phyloP scores from a whole-genome alignment of 1,284 basidiomycete genomes.

The Uromyces viciae-fabae region DNA sequence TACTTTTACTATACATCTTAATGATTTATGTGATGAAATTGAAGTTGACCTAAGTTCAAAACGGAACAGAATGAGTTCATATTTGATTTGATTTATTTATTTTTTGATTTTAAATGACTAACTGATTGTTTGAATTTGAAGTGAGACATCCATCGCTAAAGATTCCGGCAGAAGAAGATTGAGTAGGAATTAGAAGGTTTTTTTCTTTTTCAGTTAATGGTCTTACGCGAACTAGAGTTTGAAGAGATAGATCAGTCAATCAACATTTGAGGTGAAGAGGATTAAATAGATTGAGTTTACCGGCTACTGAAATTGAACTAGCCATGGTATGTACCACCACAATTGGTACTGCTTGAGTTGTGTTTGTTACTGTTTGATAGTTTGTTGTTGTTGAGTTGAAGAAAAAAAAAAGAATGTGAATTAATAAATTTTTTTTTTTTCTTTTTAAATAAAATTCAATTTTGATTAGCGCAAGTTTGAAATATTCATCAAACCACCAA shows the following conservation, averaged over 20 bases:
- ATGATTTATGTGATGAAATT: constrained; percentile 22
- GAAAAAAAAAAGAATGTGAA: too few relatives aligned
- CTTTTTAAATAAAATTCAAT: too few relatives aligned
- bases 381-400: background rate
- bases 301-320: constrained; percentile 74
- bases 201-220: constrained; percentile 80
- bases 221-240: constrained; percentile 72
- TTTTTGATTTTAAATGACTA: too few relatives aligned
- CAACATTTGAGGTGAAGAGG: constrained; percentile 26
- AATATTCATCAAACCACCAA: too few relatives aligned
- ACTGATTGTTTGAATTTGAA: constrained; percentile 57
- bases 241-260: constrained; percentile 5
- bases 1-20: constrained; percentile 53
- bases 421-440: too few relatives aligned
- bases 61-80: too few relatives aligned
- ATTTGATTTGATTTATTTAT: too few relatives aligned
- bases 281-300: constrained; percentile 55
- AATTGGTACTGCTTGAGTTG: background rate
- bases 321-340: too few relatives aligned
- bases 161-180: constrained; percentile 64
- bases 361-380: background rate
- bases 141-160: constrained; percentile 77
- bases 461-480: too few relatives aligned
- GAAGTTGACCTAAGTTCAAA: constrained; percentile 50
- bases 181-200: constrained; percentile 64